Evolutionary conservation across 1,284 basidiomycete species (phyloP), one percentile per base, ranked within the genome.

Genomic region (Ganoderma leucocontextum): DNA sequence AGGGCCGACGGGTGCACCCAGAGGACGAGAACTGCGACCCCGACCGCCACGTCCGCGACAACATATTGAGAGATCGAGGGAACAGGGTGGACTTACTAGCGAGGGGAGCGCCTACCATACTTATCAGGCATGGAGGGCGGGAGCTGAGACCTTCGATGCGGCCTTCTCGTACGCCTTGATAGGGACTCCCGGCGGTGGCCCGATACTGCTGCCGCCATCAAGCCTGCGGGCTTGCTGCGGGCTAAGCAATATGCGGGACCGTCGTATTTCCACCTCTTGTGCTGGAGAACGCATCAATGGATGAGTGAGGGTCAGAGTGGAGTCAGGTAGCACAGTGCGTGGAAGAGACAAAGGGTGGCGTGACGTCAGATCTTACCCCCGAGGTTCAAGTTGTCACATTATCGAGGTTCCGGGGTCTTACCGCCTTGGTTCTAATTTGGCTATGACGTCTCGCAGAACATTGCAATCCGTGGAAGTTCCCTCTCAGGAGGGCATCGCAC

Each of bases 341-440:
- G 55, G 35, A 58, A 35, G 35, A n/a, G 19, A 22, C 17, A 12
- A 25, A 60, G 59, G 35, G n/a, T 2, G 33, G n/a, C 17, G 49
- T 62, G 61, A 62, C 61, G 61, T 62, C 61, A 62, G 35, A 39
- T 4, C 35, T 62, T 53, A 62, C 47, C 33, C 4, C 17, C 13
- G 38, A 13, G n/a, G n/a, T n/a, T n/a, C n/a, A n/a, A n/a, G 25
- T 33, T 33, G 61, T 44, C 47, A 49, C 47, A 49, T 53, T n/a
- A 36, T 39, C 29, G 47, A 4, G 42, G 61, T 62, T 39, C 49
- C 61, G 49, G 61, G 61, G 61, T 62, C 61, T n/a, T 62, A 38
- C 55, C 55, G 35, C 55, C 53, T 35, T 29, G 13, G 22, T 55
- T 29, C 53, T 13, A 55, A 55, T 35, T 35, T 17, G 53, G 53